Evolutionary conservation across 139 green algal genomes (phyloP).

Genomic region (Chlamydomonas sphaeroides): DNA sequence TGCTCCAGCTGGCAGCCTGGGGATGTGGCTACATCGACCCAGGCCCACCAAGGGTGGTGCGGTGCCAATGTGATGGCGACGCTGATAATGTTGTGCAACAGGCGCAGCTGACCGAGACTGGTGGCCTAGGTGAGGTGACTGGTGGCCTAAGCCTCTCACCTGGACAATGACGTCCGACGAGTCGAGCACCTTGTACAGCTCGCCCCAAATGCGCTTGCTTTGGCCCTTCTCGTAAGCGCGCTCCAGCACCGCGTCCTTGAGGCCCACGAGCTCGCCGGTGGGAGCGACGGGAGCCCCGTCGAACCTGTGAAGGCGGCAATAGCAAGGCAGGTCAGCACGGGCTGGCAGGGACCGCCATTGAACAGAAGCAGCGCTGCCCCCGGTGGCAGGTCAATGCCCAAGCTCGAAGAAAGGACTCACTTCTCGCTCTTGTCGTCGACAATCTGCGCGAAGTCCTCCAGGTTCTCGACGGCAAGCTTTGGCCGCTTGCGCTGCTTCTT

Average conservation of each 20-base stretch:
- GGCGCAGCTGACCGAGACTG: too few species aligned
- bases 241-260: conserved; percentile 24
- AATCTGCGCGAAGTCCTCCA: conserved; percentile 72
- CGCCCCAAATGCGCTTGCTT: conserved; percentile 97
- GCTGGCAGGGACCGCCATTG: too few species aligned
- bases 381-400: too few species aligned
- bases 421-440: conserved; percentile 47
- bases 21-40: conserved; percentile 39
- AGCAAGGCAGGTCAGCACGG: too few species aligned
- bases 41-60: conserved; percentile 22
- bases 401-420: conserved; percentile 35
- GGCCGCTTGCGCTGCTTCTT: conserved; percentile 85
- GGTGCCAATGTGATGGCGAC: too few species aligned
- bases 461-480: conserved; percentile 79
- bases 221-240: conserved; percentile 86
- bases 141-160: conserved; percentile 61
- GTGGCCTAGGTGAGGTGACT: too few species aligned
- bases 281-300: conserved; percentile 13
- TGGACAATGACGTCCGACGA: conserved; percentile 97
- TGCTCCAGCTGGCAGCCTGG: conserved; percentile 22
- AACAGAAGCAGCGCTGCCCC: too few species aligned
- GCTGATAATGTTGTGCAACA: too few species aligned
- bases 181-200: conserved; percentile 99
- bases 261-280: neutral
- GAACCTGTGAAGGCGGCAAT: too few species aligned